phyloP scores from a whole-genome alignment of 306 rosid genomes.

The Begonia loranthoides region DNA sequence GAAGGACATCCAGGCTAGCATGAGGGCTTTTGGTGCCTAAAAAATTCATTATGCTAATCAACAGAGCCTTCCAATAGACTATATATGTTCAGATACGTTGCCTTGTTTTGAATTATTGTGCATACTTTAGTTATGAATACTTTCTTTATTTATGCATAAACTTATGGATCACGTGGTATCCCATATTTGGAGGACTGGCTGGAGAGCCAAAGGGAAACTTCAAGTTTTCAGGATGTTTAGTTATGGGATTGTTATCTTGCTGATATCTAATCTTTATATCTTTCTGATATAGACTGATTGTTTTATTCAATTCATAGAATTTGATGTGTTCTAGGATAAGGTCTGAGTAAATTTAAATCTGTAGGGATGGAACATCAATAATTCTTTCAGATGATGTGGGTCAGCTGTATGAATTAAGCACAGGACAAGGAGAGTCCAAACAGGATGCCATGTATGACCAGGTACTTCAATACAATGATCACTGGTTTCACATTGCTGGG shows the following conservation, averaged over 20 bases:
- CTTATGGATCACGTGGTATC: too few species aligned
- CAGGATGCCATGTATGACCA: slow-evolving; percentile 80
- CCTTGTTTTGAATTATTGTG: too few species aligned
- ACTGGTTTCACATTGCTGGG: neutral
- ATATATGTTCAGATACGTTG: too few species aligned
- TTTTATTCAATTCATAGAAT: slow-evolving; percentile 1
- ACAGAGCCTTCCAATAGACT: too few species aligned
- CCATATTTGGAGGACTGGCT: neutral
- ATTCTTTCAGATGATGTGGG: slow-evolving; percentile 90
- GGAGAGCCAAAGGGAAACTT: neutral
- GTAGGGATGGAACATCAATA: slow-evolving; percentile 87
- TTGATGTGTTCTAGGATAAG: too few species aligned
- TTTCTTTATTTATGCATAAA: too few species aligned
- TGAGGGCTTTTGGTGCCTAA: too few species aligned
- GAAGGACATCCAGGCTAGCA: too few species aligned
- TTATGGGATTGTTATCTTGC: neutral
- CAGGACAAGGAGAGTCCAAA: slow-evolving; percentile 86
- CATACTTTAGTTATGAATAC: too few species aligned
- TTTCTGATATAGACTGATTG: neutral
- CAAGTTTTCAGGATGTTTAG: too few species aligned
- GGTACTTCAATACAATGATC: slow-evolving; percentile 23
- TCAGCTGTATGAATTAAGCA: slow-evolving; percentile 70
- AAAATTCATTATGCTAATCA: too few species aligned
- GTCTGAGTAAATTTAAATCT: neutral
- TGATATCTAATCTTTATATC: neutral